Conservation (phyloP, 2,329 filamentous ascomycete species). For the Westerdykella ornata region DNA sequence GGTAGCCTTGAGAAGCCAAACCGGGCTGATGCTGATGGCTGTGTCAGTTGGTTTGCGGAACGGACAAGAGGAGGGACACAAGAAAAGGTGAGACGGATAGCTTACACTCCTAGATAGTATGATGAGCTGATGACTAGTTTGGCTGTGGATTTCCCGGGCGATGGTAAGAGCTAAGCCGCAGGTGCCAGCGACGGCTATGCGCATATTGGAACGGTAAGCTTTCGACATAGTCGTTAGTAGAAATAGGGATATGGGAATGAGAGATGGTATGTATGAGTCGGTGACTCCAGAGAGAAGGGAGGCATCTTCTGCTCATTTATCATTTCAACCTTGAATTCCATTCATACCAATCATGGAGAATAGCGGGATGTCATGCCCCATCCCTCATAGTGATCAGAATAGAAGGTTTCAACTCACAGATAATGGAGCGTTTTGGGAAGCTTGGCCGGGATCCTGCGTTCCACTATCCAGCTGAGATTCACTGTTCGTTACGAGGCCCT, state of each 20-base stretch:
- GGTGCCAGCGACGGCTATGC: conserved; percentile 57
- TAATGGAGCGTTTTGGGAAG: conserved; percentile 7
- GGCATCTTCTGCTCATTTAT: no score
- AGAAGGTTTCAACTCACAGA: conserved; percentile 29
- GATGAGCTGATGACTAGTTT: conserved; percentile 61
- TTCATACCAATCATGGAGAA: conserved; percentile 13
- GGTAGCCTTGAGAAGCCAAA: conserved; percentile 52
- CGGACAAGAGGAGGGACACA: not conserved
- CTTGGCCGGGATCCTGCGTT: conserved; percentile 18
- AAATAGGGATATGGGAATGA: no score
- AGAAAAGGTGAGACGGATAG: conserved; percentile 6
- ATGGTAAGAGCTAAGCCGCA: conserved; percentile 54
- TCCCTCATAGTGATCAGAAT: conserved; percentile 12
- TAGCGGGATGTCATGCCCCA: conserved; percentile 5
- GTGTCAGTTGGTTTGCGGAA: conserved; percentile 8
- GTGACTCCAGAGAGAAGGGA: no score
- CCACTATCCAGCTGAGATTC: conserved; percentile 8
- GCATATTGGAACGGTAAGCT: conserved; percentile 42
- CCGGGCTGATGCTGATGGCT: conserved; percentile 48
- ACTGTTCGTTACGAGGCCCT: conserved; percentile 2
- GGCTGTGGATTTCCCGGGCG: conserved; percentile 52
- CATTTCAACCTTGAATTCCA: not conserved
- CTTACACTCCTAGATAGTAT: conserved; percentile 61
- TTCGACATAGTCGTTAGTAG: not conserved
- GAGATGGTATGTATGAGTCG: no score